These are phyloP conservation scores for Leccinum pellstonianum DNA, from an alignment of 768 basidiomycete species.

Conservation along the genomic window DNA sequence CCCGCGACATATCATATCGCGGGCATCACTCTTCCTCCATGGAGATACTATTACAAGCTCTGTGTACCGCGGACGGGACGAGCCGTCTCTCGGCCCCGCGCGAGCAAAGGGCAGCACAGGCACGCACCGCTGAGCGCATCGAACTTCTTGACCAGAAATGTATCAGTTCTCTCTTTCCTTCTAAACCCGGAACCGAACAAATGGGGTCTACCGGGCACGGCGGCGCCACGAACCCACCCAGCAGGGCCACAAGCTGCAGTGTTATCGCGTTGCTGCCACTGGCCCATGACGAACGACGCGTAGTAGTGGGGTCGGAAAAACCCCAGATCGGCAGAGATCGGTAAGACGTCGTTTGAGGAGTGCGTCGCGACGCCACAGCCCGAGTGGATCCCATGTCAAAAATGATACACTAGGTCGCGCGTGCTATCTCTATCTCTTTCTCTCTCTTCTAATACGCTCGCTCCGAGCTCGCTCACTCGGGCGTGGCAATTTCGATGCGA, in stretches of 20 bases:
- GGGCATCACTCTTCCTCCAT: constrained; percentile 8
- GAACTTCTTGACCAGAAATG: neutral
- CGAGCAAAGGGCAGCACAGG: neutral
- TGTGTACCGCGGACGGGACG: neutral
- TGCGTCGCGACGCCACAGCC: neutral
- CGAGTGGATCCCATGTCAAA: neutral
- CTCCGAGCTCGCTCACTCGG: neutral
- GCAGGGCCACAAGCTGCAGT: neutral
- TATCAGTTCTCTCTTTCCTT: neutral
- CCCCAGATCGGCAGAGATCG: neutral
- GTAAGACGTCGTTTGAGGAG: neutral
- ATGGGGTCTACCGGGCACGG: neutral
- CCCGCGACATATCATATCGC: constrained; percentile 1
- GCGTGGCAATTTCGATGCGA: neutral
- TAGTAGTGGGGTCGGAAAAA: neutral
- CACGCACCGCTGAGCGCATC: neutral
- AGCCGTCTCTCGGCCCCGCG: constrained; percentile 7
- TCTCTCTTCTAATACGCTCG: neutral
- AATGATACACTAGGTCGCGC: neutral
- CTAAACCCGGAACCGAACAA: neutral
- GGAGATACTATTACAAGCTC: constrained; percentile 1
- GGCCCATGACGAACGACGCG: neutral
- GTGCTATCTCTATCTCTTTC: neutral
- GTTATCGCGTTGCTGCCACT: neutral
- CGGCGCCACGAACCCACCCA: neutral